phyloP scores from a whole-genome alignment of 345 rosid species.

The Mallotus nudiflorus region DNA sequence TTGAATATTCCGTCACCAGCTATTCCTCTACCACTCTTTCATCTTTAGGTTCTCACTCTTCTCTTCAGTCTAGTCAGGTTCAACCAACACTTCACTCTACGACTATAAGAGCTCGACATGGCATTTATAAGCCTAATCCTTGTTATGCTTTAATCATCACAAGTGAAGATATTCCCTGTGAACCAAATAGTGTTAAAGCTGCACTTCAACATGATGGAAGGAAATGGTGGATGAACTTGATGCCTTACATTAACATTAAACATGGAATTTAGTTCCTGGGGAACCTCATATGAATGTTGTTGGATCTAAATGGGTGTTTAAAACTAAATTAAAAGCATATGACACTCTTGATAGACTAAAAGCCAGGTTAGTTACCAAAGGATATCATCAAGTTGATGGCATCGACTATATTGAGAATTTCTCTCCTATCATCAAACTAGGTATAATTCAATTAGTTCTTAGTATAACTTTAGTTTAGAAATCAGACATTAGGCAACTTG shows the following conservation, averaged over 20 bases:
- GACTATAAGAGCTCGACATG: neutral
- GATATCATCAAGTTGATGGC: too few species aligned
- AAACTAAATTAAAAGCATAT: neutral
- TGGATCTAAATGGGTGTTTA: neutral
- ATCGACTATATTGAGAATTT: too few species aligned
- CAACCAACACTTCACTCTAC: neutral
- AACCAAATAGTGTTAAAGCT: neutral
- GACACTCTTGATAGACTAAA: neutral
- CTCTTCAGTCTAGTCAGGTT: neutral
- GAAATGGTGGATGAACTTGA: too few species aligned
- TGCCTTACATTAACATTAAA: too few species aligned
- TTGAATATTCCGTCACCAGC: neutral
- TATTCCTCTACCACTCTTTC: neutral
- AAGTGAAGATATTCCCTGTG: too few species aligned
- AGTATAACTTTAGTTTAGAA: too few species aligned
- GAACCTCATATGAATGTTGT: conserved; percentile 4
- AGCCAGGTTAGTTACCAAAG: too few species aligned
- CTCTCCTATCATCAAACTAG: too few species aligned
- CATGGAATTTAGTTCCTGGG: neutral
- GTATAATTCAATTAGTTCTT: too few species aligned
- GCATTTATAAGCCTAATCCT: neutral
- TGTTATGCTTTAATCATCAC: neutral
- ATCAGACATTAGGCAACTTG: neutral
- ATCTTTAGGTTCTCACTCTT: neutral
- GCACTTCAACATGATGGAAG: neutral